Evolutionary conservation across 2,329 filamentous ascomycete species (phyloP).

Genomic region (Pestalotiopsis sp.): DNA sequence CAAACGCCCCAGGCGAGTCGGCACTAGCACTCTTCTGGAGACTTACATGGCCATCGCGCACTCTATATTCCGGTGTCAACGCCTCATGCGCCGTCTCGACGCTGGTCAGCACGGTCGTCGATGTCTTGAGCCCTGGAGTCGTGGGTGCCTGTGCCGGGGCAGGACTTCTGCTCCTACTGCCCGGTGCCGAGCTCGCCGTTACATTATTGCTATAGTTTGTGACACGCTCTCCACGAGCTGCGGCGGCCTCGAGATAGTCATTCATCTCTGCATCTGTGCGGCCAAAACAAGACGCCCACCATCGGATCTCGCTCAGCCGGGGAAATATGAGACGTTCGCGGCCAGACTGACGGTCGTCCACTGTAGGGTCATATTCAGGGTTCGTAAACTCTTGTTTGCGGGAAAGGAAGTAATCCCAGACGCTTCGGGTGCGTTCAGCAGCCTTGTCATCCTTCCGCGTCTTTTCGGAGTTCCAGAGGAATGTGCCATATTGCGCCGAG

Average conservation of each 20-base stretch:
- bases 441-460: conserved; percentile 75
- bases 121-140: conserved; percentile 37
- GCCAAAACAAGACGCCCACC: conserved; percentile 92
- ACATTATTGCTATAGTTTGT: conserved; percentile 32
- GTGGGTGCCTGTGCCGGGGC: conserved; percentile 29
- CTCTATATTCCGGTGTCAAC: conserved; percentile 42
- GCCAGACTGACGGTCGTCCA: conserved; percentile 80
- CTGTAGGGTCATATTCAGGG: conserved; percentile 70
- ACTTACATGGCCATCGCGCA: conserved; percentile 30
- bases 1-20: conserved; percentile 47
- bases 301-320: conserved; percentile 74
- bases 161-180: conserved; percentile 32
- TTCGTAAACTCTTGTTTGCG: conserved; percentile 83
- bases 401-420: conserved; percentile 94
- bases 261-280: conserved; percentile 95
- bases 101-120: conserved; percentile 59
- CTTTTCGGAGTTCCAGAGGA: conserved; percentile 93
- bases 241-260: conserved; percentile 58
- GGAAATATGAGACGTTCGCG: conserved; percentile 86
- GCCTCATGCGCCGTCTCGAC: conserved; percentile 62
- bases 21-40: conserved; percentile 49
- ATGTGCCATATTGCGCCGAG: conserved; percentile 95
- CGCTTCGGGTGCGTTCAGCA: conserved; percentile 75
- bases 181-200: conserved; percentile 45
- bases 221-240: conserved; percentile 48